phyloP scores from a whole-genome alignment of 768 basidiomycete genomes.

The Neoboletus magnificus region DNA sequence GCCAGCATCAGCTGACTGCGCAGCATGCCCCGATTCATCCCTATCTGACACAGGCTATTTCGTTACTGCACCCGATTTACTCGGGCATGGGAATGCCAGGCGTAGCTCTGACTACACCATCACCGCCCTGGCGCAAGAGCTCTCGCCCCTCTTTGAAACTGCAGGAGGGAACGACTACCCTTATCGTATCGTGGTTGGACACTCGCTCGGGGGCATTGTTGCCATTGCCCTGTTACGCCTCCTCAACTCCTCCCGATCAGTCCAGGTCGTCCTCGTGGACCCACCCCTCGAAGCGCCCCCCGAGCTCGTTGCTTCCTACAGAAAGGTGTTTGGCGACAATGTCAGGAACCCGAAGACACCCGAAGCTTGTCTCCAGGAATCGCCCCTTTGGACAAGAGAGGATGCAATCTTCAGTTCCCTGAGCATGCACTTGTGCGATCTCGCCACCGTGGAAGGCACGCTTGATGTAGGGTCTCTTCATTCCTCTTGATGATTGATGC shows the following conservation, averaged over 20 bases:
- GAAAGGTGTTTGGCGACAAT: fast-evolving
- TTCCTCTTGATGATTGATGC: background rate
- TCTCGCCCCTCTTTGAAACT: slow-evolving; percentile 5
- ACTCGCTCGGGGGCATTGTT: slow-evolving; percentile 22
- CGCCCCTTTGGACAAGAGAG: background rate
- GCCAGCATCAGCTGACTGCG: background rate
- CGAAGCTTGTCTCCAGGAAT: background rate
- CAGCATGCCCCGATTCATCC: background rate
- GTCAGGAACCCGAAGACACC: background rate
- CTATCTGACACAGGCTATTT: slow-evolving; percentile 17
- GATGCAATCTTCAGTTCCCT: background rate
- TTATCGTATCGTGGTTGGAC: slow-evolving; percentile 16
- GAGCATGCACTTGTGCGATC: slow-evolving; percentile 5
- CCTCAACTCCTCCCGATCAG: slow-evolving; percentile 4
- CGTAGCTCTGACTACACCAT: slow-evolving; percentile 13
- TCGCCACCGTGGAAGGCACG: slow-evolving; percentile 1
- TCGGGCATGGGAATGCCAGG: slow-evolving; percentile 17
- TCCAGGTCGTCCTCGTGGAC: slow-evolving; percentile 21
- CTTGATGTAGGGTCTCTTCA: slow-evolving; percentile 7
- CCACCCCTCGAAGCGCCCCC: slow-evolving; percentile 6
- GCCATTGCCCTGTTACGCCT: slow-evolving; percentile 11
- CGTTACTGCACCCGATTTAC: slow-evolving; percentile 23
- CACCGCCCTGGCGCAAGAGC: slow-evolving; percentile 9
- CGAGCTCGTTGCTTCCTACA: background rate
- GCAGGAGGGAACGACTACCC: background rate